Evolutionary conservation across 768 basidiomycete genomes (phyloP), one percentile per base, ranked within the genome.

Genomic region (Lanmaoa rubissima): DNA sequence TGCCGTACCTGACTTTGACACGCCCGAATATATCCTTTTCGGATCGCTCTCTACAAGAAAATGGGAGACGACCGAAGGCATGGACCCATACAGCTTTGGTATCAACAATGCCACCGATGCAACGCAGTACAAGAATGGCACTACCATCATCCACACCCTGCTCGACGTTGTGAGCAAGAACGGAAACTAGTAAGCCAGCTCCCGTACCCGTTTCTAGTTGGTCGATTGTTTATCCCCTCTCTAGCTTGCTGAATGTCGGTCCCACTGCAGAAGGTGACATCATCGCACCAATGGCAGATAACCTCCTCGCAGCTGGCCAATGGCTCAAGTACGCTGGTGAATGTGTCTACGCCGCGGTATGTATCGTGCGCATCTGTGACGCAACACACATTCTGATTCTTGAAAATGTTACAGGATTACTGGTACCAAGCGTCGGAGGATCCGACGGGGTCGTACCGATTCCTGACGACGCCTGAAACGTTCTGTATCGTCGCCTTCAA

Each of bases 151-250:
- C 5, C 80, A 78, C 48, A 80, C 75, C 0, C 61, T 84, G 51
- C 77, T 82, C 34, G 82, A 85, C 57, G 78, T 85, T 56, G 83
- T 79, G 19, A 81, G 82, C 31, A 85, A 85, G 73, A 82, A 82
- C 56, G 84, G 85, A 13, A 84, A 86, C 63, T 85, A 78, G 82
- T 82, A 59, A 62, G 79, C 62, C 7, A 2, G 3, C 26, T 43
- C 26, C 7, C 31, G 39, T n/a, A 26, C n/a, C n/a, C n/a, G n/a
- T n/a, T 44, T 43, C 17, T 31, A 16, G 19, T 17, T 36, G 12
- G 13, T 35, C 12, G 1, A 2, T 47, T 6, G 39, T 51, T 48
- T n/a, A 64, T 34, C 9, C 14, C 16, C 9, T 24, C 11, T 24
- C 16, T 49, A 82, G 81, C 58, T 68, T 84, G 21, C 64, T 84